Conservation (phyloP, 108 stramenopile species). For the Pseudonitzschia delicatissima region DNA sequence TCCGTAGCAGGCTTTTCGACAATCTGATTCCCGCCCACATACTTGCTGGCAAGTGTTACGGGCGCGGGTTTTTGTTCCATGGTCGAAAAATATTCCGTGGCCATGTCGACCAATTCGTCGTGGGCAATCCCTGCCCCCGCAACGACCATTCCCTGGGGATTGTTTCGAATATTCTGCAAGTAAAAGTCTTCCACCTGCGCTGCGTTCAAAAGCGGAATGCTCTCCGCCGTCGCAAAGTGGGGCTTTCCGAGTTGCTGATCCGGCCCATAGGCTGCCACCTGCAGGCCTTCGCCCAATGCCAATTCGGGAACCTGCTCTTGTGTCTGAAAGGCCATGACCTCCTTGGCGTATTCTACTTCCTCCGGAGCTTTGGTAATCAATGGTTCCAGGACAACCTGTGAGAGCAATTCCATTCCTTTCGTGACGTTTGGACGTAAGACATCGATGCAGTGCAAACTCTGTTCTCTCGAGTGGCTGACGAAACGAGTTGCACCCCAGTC, state of each 20-base stretch:
- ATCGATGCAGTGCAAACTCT: constrained; percentile 92
- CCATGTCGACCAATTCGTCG: constrained; percentile 83
- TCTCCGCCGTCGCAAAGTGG: constrained; percentile 75
- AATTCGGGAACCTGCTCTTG: constrained; percentile 77
- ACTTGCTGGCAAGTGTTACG: constrained; percentile 42
- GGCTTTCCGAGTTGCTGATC: constrained; percentile 84
- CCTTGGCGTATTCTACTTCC: constrained; percentile 70
- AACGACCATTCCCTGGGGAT: constrained; percentile 81
- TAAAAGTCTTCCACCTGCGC: constrained; percentile 64
- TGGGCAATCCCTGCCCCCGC: constrained; percentile 94
- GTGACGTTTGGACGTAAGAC: constrained; percentile 84
- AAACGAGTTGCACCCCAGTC: constrained; percentile 75
- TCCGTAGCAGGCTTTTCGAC: constrained; percentile 10
- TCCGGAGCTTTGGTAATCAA: constrained; percentile 34
- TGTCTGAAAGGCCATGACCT: constrained; percentile 75
- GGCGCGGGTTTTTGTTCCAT: constrained; percentile 33
- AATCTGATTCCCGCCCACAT: constrained; percentile 69
- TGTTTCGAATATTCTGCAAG: constrained; percentile 50
- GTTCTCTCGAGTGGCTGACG: constrained; percentile 83
- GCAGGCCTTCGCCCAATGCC: constrained; percentile 81
- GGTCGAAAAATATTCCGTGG: constrained; percentile 75
- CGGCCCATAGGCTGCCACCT: constrained; percentile 82
- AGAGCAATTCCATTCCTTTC: constrained; percentile 73
- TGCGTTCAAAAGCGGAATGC: constrained; percentile 57
- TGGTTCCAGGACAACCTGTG: constrained; percentile 71